A percentile compares a stretch with the other conserved stretches of the same genome.
Conservation (phyloP, 1,284 basidiomycete genomes). For the Pulveroboletus sp. region DNA sequence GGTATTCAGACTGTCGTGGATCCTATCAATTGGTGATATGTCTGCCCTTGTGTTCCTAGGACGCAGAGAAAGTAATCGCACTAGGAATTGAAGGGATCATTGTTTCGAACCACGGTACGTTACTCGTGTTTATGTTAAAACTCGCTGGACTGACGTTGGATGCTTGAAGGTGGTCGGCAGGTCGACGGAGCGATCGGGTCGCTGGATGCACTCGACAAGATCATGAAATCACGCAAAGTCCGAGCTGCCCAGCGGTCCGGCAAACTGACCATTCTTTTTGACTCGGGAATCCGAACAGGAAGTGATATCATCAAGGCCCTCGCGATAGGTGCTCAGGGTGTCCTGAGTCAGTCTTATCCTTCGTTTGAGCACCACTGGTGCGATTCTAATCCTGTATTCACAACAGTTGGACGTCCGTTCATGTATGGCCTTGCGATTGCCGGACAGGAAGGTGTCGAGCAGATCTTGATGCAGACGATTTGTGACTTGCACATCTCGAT, state of each 20-base stretch:
- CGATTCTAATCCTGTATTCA: background rate
- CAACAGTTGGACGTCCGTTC: conserved; percentile 57
- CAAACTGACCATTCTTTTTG: conserved; percentile 74
- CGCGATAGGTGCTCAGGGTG: conserved; percentile 67
- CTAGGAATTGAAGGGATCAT: conserved; percentile 72
- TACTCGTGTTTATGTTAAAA: background rate
- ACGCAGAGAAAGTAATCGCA: conserved; percentile 74
- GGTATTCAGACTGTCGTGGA: background rate
- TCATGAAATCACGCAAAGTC: conserved; percentile 62
- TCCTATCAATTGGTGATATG: background rate
- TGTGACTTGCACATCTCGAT: conserved; percentile 64
- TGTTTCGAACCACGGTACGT: conserved; percentile 77
- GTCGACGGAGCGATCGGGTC: conserved; percentile 81
- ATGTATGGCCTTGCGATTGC: conserved; percentile 63
- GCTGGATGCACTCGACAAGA: conserved; percentile 64
- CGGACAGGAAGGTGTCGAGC: conserved; percentile 66
- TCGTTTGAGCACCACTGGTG: background rate
- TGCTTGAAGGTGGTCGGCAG: conserved; percentile 67
- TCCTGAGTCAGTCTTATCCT: conserved; percentile 53
- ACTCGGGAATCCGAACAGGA: conserved; percentile 79
- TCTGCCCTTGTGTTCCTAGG: conserved; percentile 39
- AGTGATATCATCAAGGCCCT: conserved; percentile 78
- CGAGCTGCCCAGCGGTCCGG: conserved; percentile 57
- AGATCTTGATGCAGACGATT: conserved; percentile 60
- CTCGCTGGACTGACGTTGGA: background rate